Conservation (phyloP, 2,329 filamentous ascomycete genomes). For the Fusarium gaditjirri region DNA sequence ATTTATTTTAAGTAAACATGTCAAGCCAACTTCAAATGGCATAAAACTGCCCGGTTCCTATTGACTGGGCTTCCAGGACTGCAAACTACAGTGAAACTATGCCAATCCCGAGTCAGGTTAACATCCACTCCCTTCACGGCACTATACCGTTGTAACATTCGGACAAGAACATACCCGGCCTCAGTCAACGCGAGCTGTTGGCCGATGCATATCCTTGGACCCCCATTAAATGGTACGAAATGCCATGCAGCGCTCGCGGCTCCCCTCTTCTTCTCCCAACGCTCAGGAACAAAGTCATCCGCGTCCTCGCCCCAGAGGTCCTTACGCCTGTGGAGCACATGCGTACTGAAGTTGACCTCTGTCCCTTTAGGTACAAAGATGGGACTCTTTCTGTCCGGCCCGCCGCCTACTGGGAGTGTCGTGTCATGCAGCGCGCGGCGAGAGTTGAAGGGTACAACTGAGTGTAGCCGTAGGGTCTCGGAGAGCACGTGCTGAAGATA, state of each 20-base stretch:
- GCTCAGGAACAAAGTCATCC: not conserved
- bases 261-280: not conserved
- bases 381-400: not conserved
- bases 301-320: not conserved
- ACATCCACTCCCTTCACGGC: not conserved
- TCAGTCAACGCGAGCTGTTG: not conserved
- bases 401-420: not conserved
- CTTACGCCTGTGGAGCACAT: not conserved
- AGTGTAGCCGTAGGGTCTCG: not conserved
- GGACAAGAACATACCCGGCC: not conserved
- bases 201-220: not conserved
- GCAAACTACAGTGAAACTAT: not conserved
- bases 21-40: not conserved
- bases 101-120: not conserved
- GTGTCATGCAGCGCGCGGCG: not conserved
- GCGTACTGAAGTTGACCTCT: not conserved
- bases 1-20: not conserved
- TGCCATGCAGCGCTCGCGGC: not conserved
- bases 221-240: not conserved
- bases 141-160: not conserved
- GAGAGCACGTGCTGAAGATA: not conserved
- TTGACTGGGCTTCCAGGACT: not conserved
- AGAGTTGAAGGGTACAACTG: not conserved
- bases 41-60: not conserved
- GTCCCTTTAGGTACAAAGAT: not conserved